Percentiles rank a stretch among this genome's conserved stretches.
Conservation (phyloP, 768 basidiomycete species). For the Boletellus ananiceps region DNA sequence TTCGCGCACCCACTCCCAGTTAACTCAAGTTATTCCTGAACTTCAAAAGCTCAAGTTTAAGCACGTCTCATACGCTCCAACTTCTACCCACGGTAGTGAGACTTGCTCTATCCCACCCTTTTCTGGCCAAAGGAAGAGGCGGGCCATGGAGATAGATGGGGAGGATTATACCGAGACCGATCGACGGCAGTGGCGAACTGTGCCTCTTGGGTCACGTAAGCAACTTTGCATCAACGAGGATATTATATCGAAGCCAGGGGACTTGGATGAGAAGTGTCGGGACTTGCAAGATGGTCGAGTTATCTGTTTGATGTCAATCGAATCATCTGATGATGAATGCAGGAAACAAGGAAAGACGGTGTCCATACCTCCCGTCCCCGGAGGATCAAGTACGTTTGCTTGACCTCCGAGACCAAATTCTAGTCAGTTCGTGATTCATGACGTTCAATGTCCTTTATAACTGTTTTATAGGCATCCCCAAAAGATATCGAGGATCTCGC, state of each 20-base stretch:
- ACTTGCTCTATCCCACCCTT: neutral
- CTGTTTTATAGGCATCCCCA: constrained; percentile 59
- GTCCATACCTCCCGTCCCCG: constrained; percentile 66
- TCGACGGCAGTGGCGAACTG: constrained; percentile 46
- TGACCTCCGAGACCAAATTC: constrained; percentile 82
- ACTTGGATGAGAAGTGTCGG: constrained; percentile 86
- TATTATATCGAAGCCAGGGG: constrained; percentile 54
- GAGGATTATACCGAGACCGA: constrained; percentile 22
- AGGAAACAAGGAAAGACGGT: constrained; percentile 68
- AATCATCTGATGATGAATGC: constrained; percentile 2
- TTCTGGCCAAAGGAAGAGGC: constrained; percentile 13
- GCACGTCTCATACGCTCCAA: constrained; percentile 16
- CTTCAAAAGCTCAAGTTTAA: constrained; percentile 65
- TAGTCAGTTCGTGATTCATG: constrained; percentile 40
- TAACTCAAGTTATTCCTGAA: constrained; percentile 87
- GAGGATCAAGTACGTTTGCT: constrained; percentile 69
- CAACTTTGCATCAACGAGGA: constrained; percentile 91
- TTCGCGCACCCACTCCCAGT: constrained; percentile 93
- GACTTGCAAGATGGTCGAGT: constrained; percentile 65
- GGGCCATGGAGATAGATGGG: constrained; percentile 22
- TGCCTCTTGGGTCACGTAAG: constrained; percentile 86
- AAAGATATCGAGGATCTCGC: constrained; percentile 96
- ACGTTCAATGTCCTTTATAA: neutral
- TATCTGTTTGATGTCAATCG: neutral
- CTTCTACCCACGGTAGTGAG: constrained; percentile 11